Evolutionary conservation across 768 basidiomycete species (phyloP), one percentile per base, ranked within the genome.

Genomic region (Suillus placidus): DNA sequence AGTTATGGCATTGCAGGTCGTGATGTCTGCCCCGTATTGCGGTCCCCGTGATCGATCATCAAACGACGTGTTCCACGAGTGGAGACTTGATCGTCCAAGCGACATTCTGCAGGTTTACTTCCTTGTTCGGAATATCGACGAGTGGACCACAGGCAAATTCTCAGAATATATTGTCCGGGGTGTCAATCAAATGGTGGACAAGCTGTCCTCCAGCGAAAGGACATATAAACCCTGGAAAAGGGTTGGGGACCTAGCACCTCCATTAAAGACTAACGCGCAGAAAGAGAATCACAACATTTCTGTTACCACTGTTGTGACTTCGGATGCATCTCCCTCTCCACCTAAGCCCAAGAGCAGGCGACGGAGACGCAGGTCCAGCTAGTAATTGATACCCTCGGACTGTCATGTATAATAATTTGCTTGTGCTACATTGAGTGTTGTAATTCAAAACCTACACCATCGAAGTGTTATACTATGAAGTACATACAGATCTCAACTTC

Each of bases 41-140:
- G 74, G 71, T 40, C 38, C 52, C 32, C 61, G 65, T 1, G 62
- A 65, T 45, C 69, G 71, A 30, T 69, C 70, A 43, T 40, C 52
- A 63, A 70, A 62, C 60, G 68, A 68, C 66, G 63, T 74, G 10
- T 85, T 83, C 70, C 79, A 84, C 63, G 82, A 85, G 68, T 86
- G 87, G 86, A 71, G 80, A 32, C 69, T 87, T 52, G 77, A 81
- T 34, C 69, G 71, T 8, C 80, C 84, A 0, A 72, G 73, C 40
- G 80, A 85, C 64, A 85, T 85, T 55, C 73, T 84, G 2, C 69
- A 82, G 66, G 79, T 87, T 12, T 85, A 82, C 74, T 79, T 86
- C 62, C 72, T 87, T 18, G 77, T 86, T 58, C 79, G 80, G 60
- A 85, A 87, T 64, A 81, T 87, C 58, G 86, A 87, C 64, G 67